Percentiles rank a stretch among this genome's conserved stretches.
Conservation (phyloP, 768 basidiomycete genomes). For the Floccularia luteovirens region DNA sequence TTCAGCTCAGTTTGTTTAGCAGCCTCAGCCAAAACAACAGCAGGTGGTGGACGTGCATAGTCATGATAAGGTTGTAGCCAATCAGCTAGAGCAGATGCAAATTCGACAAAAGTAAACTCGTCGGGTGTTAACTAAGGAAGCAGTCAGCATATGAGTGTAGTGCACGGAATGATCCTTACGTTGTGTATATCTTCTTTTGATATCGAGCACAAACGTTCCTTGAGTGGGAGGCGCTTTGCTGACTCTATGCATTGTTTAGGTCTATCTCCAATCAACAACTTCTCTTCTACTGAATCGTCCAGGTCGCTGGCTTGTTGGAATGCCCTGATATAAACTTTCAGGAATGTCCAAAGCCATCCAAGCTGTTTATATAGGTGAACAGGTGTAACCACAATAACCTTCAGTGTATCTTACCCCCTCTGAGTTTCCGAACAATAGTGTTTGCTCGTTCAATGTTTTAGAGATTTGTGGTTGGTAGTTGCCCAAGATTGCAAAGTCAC, state of each 20-base stretch:
- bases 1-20: slow-evolving; percentile 66
- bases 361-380: slow-evolving; percentile 27
- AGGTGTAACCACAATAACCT: background rate
- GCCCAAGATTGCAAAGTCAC: slow-evolving; percentile 73
- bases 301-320: slow-evolving; percentile 77
- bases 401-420: slow-evolving; percentile 45
- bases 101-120: slow-evolving; percentile 52
- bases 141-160: slow-evolving; percentile 7
- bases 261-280: slow-evolving; percentile 72
- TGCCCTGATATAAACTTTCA: slow-evolving; percentile 72
- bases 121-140: slow-evolving; percentile 53
- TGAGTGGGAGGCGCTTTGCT: slow-evolving; percentile 41
- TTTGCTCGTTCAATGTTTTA: slow-evolving; percentile 56
- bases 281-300: slow-evolving; percentile 76
- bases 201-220: slow-evolving; percentile 47
- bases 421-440: slow-evolving; percentile 51
- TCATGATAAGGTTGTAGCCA: slow-evolving; percentile 80
- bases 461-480: slow-evolving; percentile 63
- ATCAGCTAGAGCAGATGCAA: slow-evolving; percentile 51
- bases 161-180: slow-evolving; percentile 21
- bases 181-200: slow-evolving; percentile 47
- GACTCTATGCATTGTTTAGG: slow-evolving; percentile 55
- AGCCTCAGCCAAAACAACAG: slow-evolving; percentile 67
- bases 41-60: slow-evolving; percentile 61
- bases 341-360: slow-evolving; percentile 65